Percentiles rank a stretch among this genome's conserved stretches.
phyloP scores from a whole-genome alignment of 495 filamentous ascomycete genomes.

The Neurospora discreta region DNA sequence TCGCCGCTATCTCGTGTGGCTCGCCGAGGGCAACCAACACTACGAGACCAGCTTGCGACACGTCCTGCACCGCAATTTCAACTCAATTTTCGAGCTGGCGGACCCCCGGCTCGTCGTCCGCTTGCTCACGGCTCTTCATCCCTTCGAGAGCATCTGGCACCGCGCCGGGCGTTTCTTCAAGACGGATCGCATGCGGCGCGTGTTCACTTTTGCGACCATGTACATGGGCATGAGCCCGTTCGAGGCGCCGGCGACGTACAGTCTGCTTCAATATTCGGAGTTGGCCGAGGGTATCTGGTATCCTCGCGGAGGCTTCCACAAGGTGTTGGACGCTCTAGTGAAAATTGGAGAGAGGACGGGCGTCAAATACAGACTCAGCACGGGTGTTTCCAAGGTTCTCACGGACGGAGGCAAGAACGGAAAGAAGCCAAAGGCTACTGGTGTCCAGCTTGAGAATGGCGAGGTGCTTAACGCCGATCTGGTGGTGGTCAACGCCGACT shows the following conservation, averaged over 20 bases:
- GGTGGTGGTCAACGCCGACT: constrained; percentile 56
- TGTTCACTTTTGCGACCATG: constrained; percentile 66
- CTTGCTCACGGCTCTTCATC: constrained; percentile 43
- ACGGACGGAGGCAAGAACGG: constrained; percentile 27
- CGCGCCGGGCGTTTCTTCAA: constrained; percentile 51
- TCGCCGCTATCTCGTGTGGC: constrained; percentile 46
- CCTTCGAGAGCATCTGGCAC: constrained; percentile 51
- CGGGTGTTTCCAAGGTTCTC: constrained; percentile 38
- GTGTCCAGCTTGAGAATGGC: constrained; percentile 42
- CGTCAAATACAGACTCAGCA: constrained; percentile 45
- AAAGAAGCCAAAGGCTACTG: constrained; percentile 29
- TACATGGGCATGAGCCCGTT: constrained; percentile 70
- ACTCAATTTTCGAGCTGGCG: constrained; percentile 38
- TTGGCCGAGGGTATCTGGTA: constrained; percentile 66
- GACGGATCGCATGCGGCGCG: constrained; percentile 52
- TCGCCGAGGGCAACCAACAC: constrained; percentile 51
- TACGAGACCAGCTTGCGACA: constrained; percentile 51
- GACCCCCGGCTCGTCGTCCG: constrained; percentile 39
- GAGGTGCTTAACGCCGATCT: constrained; percentile 45
- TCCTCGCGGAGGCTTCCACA: constrained; percentile 55
- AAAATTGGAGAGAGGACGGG: constrained; percentile 43
- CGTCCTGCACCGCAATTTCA: constrained; percentile 54
- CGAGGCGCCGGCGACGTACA: constrained; percentile 62
- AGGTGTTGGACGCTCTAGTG: constrained; percentile 45
- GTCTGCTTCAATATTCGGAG: constrained; percentile 61